A percentile compares a stretch with the other conserved stretches of the same genome.
Evolutionary conservation across 2,329 filamentous ascomycete genomes (phyloP).

Genomic region (Fusarium sp.): DNA sequence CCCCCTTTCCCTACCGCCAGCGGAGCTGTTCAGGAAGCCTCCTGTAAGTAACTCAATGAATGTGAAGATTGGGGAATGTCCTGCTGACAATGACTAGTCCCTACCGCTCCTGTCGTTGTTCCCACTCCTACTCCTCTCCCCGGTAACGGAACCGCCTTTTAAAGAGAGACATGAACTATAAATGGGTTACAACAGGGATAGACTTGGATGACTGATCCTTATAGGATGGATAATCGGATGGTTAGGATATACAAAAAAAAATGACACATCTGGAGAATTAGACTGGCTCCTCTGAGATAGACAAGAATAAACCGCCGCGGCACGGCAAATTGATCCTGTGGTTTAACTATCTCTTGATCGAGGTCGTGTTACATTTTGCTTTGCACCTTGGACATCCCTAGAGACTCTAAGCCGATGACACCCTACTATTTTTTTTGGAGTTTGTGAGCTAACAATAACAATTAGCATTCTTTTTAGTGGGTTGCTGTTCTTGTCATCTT

Average conservation of each 20-base stretch:
- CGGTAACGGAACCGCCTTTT: conserved; percentile 5
- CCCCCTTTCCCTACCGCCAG: conserved; percentile 7
- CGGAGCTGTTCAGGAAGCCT: background rate
- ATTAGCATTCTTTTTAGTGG: background rate
- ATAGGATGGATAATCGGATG: background rate
- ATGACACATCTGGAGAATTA: background rate
- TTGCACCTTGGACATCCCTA: background rate
- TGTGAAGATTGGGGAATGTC: background rate
- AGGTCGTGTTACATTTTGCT: background rate
- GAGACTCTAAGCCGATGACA: background rate
- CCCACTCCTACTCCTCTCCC: conserved; percentile 22
- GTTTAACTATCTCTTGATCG: background rate
- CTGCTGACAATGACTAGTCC: conserved; percentile 14
- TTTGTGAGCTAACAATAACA: background rate
- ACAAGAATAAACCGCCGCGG: conserved; percentile 18
- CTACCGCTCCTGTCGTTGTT: background rate
- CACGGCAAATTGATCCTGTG: background rate
- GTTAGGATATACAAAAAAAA: background rate
- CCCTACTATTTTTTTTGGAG: background rate
- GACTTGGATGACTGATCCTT: background rate
- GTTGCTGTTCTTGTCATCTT: background rate
- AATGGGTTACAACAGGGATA: background rate
- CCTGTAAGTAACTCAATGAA: conserved; percentile 14
- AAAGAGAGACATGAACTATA: background rate
- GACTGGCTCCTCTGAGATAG: conserved; percentile 3